phyloP scores from a whole-genome alignment of 139 green algal species.

The Chlorella sp. region DNA sequence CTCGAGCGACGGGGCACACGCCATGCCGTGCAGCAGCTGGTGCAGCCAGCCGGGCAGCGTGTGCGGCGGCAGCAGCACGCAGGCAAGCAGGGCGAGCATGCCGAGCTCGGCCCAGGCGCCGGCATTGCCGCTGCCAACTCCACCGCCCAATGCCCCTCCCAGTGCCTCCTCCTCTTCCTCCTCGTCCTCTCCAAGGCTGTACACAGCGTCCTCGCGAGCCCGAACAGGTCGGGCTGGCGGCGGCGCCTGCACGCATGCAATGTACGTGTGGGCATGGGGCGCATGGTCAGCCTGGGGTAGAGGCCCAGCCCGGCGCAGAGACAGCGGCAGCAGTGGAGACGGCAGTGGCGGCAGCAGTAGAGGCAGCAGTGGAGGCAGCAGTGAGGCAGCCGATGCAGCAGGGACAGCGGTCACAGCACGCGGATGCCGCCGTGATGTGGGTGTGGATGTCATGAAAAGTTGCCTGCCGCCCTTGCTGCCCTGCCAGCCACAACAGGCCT shows the following conservation, averaged over 20 bases:
- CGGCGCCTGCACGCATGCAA: not conserved
- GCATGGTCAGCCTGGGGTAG: no score
- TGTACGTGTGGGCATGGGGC: no score
- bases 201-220: not conserved
- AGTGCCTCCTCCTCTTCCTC: slow-evolving; percentile 28
- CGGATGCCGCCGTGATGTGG: not conserved
- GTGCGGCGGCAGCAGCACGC: slow-evolving; percentile 10
- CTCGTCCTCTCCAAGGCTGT: slow-evolving; percentile 31
- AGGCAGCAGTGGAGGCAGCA: no score
- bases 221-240: not conserved
- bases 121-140: not conserved
- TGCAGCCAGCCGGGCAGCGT: slow-evolving; percentile 10
- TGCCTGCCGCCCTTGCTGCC: no score
- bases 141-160: not conserved
- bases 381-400: not conserved
- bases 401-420: no score
- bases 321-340: no score
- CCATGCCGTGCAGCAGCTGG: slow-evolving; percentile 9
- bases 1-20: no score
- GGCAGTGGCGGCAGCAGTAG: no score
- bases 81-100: slow-evolving; percentile 29
- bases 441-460: no score
- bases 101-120: slow-evolving; percentile 31
- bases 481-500: not conserved
- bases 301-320: no score